A percentile compares a stretch with the other conserved stretches of the same genome.
Evolutionary conservation across 331 rosid genomes (phyloP).

Genomic region (Ulmus americana): DNA sequence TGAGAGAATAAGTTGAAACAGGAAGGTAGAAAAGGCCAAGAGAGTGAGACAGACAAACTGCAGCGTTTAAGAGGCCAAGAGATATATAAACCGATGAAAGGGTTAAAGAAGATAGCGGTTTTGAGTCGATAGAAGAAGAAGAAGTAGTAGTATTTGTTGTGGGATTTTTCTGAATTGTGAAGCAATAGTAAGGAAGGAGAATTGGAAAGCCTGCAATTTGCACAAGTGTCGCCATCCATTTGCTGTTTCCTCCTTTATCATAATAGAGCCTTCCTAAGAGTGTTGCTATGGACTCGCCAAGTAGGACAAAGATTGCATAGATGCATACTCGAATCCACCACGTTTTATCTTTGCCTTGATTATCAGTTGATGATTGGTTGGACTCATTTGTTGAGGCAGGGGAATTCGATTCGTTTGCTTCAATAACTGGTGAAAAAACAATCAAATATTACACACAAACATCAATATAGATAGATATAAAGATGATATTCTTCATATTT

Average conservation of each 20-base stretch:
- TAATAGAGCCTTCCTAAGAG: constrained; percentile 42
- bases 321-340: constrained; percentile 22
- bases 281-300: constrained; percentile 34
- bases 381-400: not conserved
- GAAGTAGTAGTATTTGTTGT: not conserved
- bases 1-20: constrained; percentile 55
- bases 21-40: constrained; percentile 52
- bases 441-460: not conserved
- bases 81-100: constrained; percentile 33
- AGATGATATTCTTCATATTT: not conserved
- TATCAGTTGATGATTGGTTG: not conserved
- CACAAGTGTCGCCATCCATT: constrained; percentile 50
- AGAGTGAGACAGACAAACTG: constrained; percentile 38
- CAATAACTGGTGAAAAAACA: constrained; percentile 11
- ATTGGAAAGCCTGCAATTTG: constrained; percentile 52
- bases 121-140: constrained; percentile 1
- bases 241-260: constrained; percentile 54
- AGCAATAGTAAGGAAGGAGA: constrained; percentile 41
- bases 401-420: constrained; percentile 11
- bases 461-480: not conserved
- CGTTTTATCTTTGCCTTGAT: not conserved
- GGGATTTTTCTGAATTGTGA: constrained; percentile 13
- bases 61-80: constrained; percentile 43
- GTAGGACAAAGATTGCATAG: constrained; percentile 26
- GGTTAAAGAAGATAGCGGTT: constrained; percentile 26